Percentiles rank a stretch among this genome's conserved stretches.
phyloP scores from a whole-genome alignment of 768 basidiomycete species.

The Suillus paluster region DNA sequence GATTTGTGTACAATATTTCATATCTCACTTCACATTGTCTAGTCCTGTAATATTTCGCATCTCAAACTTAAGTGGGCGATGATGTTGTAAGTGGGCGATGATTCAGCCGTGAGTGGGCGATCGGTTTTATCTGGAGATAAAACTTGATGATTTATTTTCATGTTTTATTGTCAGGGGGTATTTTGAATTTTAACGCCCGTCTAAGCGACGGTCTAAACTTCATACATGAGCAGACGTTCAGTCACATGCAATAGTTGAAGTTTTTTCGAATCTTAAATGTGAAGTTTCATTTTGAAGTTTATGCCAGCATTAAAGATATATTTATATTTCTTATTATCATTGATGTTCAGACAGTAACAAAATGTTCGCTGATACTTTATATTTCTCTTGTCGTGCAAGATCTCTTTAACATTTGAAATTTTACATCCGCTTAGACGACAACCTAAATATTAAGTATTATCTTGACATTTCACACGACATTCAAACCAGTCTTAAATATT shows the following conservation, averaged over 20 bases:
- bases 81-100: not conserved
- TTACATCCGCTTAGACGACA: too few species aligned
- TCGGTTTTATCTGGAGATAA: not conserved
- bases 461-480: too few species aligned
- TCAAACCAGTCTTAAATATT: too few species aligned
- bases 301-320: not conserved
- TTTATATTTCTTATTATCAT: not conserved
- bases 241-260: not conserved
- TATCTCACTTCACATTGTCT: too few species aligned
- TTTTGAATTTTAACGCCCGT: not conserved
- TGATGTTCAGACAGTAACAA: not conserved
- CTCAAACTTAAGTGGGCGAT: too few species aligned
- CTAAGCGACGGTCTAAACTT: not conserved
- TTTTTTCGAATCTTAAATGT: not conserved
- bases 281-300: not conserved
- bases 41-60: too few species aligned
- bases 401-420: too few species aligned
- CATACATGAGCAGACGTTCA: not conserved
- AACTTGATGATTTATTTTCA: not conserved
- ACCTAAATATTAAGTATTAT: too few species aligned
- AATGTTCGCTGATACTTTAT: too few species aligned
- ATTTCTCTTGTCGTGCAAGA: too few species aligned
- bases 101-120: not conserved
- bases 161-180: not conserved
- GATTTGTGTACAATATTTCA: too few species aligned